Evolutionary conservation across 306 rosid species (phyloP), one percentile per base, ranked within the genome.

Genomic region (Quercus aquifolioides): DNA sequence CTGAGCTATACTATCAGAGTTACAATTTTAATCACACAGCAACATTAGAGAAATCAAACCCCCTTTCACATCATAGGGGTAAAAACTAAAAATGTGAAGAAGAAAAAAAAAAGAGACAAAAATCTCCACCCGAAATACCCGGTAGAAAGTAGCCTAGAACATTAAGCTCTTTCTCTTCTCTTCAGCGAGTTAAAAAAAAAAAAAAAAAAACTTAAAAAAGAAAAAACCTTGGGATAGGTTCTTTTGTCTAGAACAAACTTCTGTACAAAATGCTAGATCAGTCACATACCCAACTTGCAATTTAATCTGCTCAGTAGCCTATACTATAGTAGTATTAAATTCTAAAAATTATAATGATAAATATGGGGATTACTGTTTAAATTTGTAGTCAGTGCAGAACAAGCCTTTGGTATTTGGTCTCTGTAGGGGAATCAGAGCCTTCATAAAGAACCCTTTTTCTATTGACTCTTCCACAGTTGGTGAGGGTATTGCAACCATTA

Each of bases 391-490:
- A 96, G 81, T 87, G 92, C 71, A 81, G 88, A 55, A 85, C 87
- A 86, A 91, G 81, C 87, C 97, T 90, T 76, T 86, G 97, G 80
- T 77, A 93, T 87, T 93, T 93, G 21, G 84, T 73, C 68, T 96
- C 93, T 58, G 88, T 56, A 19, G 94, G 97, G 78, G 90, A 86
- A 63, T 85, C 92, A 83, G 96, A 81, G 58, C 82, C 86, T 25
- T 91, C 96, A 71, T 70, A 85, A 31, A 89, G 75, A 63, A 58
- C 88, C 88, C 99, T 91, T 81, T 95, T 93, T 54, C 98, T 87
- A 67, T 85, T 90, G 18, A 84, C 62, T 78, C 79, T 84, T 41
- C 90, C 95, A 46, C 94, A 88, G 79, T 82, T 90, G 81, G 76
- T 71, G 19, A 80, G 23, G 33, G 75, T 70, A 82, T 76, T 80